Evolutionary conservation across 768 basidiomycete genomes (phyloP), one percentile per base, ranked within the genome.

Genomic region (Butyriboletus loyo): DNA sequence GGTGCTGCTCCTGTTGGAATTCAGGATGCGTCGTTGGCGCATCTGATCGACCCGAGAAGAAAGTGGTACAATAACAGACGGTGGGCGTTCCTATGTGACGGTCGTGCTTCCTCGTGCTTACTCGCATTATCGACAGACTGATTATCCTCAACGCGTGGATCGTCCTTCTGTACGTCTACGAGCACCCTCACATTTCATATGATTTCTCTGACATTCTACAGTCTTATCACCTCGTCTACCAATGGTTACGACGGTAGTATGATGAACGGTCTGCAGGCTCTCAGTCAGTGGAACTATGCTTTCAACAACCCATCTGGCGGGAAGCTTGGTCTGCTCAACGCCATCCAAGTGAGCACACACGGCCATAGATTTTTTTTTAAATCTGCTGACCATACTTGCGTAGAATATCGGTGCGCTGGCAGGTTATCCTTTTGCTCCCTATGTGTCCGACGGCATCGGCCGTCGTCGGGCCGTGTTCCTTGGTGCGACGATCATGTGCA

Each of bases 51-150:
- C 69, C 85, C 84, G 13, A 79, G 66, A 52, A 75, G 83, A 65
- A 87, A 75, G 64, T 89, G 87, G 87, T 86, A 85, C 71, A 88
- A 84, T 72, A 89, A 89, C 75, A 79, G 67, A 68, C 76, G 87
- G 84, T 84, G 60, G n/a, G 75, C 54, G 14, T 51, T 51, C 34
- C 17, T 6, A 7, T 14, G 5, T 17, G 22, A 10, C 14, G 4
- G 25, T 42, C 25, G 1, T 38, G 25, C 9, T 27, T 22, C 22
- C 6, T 25, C 27, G 11, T 14, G 17, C 52, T 44, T 47, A 55
- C 28, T 27, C 15, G 42, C 40, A 43, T 30, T 30, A 31, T 28
- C 34, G 19, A 35, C 50, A 86, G 85, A 52, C 63, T 87, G 59
- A 82, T 87, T 49, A 49, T 59, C 37, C 81, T 89, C 58, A 81